phyloP scores from a whole-genome alignment of 495 filamentous ascomycete species.

The Talaromyces adpressus region DNA sequence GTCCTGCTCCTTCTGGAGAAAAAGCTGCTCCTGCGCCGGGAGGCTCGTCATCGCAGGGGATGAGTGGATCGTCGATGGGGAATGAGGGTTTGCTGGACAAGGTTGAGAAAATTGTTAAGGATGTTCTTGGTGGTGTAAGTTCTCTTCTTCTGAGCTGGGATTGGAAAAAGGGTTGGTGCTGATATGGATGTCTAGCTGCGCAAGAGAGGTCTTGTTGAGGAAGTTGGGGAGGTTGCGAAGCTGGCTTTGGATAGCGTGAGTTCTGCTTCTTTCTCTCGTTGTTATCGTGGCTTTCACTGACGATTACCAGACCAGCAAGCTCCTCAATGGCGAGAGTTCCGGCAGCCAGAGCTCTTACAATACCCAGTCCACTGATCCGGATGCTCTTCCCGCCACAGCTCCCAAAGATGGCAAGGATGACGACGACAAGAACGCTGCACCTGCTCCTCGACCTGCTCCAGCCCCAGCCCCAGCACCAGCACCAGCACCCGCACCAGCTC shows the following conservation, averaged over 20 bases:
- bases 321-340: conserved; percentile 5
- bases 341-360: neutral
- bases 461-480: conserved; percentile 13
- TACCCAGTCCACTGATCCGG: neutral
- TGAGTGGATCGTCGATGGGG: neutral
- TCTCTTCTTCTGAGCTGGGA: neutral
- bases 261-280: neutral
- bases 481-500: conserved; percentile 15
- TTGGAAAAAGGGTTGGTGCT: neutral
- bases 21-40: neutral
- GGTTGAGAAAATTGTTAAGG: conserved; percentile 3
- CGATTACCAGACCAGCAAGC: neutral
- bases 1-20: neutral
- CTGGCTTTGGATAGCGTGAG: conserved; percentile 1
- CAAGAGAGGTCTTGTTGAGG: conserved; percentile 10
- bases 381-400: neutral
- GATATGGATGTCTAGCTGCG: conserved; percentile 7
- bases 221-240: neutral
- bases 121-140: conserved; percentile 6
- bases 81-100: conserved; percentile 7
- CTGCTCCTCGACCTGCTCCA: conserved; percentile 12
- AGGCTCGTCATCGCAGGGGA: neutral
- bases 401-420: neutral
- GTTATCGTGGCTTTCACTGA: neutral
- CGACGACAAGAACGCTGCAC: neutral